Evolutionary conservation across 495 filamentous ascomycete species (phyloP).

Genomic region (Patellaria atrata): DNA sequence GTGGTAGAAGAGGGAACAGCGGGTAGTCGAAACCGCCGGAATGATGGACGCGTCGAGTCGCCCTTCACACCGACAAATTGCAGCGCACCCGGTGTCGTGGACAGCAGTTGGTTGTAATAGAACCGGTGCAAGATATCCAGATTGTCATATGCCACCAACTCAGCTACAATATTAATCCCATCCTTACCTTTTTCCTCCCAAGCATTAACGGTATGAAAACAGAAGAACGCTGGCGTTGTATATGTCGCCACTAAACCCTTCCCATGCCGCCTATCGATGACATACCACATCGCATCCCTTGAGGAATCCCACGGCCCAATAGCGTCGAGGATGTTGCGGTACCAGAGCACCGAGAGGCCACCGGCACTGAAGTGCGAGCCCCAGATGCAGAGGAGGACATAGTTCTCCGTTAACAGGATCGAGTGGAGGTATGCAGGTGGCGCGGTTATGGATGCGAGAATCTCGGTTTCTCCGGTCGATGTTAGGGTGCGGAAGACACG

Average conservation of each 20-base stretch:
- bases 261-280: constrained; percentile 40
- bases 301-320: constrained; percentile 38
- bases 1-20: constrained; percentile 17
- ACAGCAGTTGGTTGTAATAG: constrained; percentile 42
- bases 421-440: constrained; percentile 58
- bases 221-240: constrained; percentile 49
- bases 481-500: constrained; percentile 49
- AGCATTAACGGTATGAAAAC: constrained; percentile 63
- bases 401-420: constrained; percentile 48
- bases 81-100: background rate
- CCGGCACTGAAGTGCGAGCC: constrained; percentile 34
- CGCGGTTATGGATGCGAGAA: constrained; percentile 50
- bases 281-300: constrained; percentile 47
- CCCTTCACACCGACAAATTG: constrained; percentile 11
- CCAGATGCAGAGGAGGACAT: constrained; percentile 55
- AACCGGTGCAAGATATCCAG: constrained; percentile 33
- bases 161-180: constrained; percentile 43
- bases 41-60: constrained; percentile 21
- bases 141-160: constrained; percentile 41
- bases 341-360: constrained; percentile 39
- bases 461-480: constrained; percentile 46
- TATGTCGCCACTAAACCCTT: constrained; percentile 27
- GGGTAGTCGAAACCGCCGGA: constrained; percentile 36
- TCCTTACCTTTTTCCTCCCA: constrained; percentile 54
- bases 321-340: constrained; percentile 42